Conservation (phyloP, 1,284 basidiomycete species). For the Ustilago lituana region DNA sequence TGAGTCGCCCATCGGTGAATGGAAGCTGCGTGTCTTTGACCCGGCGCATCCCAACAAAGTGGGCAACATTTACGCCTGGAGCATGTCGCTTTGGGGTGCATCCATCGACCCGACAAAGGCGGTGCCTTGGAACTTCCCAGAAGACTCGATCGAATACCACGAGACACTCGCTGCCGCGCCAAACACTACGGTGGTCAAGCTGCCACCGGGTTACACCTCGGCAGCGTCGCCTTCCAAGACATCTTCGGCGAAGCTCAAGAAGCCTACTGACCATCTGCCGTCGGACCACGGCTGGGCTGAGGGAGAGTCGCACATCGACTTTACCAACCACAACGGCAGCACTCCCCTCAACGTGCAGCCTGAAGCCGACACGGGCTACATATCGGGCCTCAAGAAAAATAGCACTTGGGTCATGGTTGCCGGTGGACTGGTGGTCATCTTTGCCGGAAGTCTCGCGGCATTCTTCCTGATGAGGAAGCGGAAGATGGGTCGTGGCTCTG, state of each 20-base stretch:
- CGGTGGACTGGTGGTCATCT: constrained; percentile 76
- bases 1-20: constrained; percentile 89
- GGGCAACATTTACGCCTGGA: constrained; percentile 90
- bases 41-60: constrained; percentile 72
- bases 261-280: constrained; percentile 88
- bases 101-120: constrained; percentile 78
- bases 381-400: constrained; percentile 78
- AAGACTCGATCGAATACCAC: constrained; percentile 56
- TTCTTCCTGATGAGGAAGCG: constrained; percentile 73
- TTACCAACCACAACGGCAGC: constrained; percentile 66
- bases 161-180: constrained; percentile 72
- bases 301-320: constrained; percentile 63
- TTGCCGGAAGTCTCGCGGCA: constrained; percentile 75
- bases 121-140: constrained; percentile 66
- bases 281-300: constrained; percentile 76
- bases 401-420: constrained; percentile 88
- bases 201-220: constrained; percentile 67
- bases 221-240: too few relatives aligned
- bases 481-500: constrained; percentile 67
- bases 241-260: constrained; percentile 67
- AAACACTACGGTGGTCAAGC: constrained; percentile 52
- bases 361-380: constrained; percentile 81
- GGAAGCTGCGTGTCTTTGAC: constrained; percentile 86
- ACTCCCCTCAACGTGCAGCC: constrained; percentile 56
- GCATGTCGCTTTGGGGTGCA: constrained; percentile 93